Evolutionary conservation across 2,329 filamentous ascomycete species (phyloP).

Genomic region (Penicillium italicum): DNA sequence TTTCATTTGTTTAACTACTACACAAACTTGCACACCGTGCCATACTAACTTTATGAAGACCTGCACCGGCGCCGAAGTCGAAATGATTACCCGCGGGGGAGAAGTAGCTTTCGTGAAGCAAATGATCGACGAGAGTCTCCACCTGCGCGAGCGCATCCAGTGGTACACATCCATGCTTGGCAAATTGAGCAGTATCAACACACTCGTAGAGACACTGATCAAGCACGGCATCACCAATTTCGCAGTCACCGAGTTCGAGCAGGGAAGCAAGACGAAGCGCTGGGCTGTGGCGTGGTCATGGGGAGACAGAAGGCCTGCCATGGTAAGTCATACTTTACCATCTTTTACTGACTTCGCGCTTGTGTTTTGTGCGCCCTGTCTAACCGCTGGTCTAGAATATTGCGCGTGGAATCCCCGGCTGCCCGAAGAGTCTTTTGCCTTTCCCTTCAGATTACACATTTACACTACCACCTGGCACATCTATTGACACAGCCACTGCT

Average conservation of each 20-base stretch:
- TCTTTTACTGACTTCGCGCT: not conserved
- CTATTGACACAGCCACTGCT: conserved; percentile 33
- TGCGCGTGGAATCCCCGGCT: conserved; percentile 40
- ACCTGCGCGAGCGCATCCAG: conserved; percentile 58
- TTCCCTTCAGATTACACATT: conserved; percentile 52
- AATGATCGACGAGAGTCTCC: conserved; percentile 67
- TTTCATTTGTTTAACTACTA: not conserved
- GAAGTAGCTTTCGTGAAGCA: conserved; percentile 70
- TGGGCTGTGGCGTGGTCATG: conserved; percentile 94
- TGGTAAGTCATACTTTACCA: conserved; percentile 34
- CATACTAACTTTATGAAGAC: conserved; percentile 22
- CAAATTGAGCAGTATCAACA: conserved; percentile 65
- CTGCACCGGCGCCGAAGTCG: conserved; percentile 70
- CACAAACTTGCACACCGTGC: not conserved
- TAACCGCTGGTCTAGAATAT: conserved; percentile 22
- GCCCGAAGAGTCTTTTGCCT: conserved; percentile 52
- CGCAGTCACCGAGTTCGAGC: conserved; percentile 74
- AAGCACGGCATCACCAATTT: conserved; percentile 66
- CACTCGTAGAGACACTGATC: conserved; percentile 59
- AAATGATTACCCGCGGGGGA: conserved; percentile 82
- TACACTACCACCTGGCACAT: conserved; percentile 21
- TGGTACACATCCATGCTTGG: conserved; percentile 96
- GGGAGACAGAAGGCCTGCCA: conserved; percentile 59
- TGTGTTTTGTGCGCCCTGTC: not conserved
- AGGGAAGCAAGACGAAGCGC: conserved; percentile 71